Percentiles rank a stretch among this genome's conserved stretches.
These are phyloP conservation scores for Rhinocladiella similis DNA, from an alignment of 2,329 filamentous ascomycete species.

Conservation along the genomic window DNA sequence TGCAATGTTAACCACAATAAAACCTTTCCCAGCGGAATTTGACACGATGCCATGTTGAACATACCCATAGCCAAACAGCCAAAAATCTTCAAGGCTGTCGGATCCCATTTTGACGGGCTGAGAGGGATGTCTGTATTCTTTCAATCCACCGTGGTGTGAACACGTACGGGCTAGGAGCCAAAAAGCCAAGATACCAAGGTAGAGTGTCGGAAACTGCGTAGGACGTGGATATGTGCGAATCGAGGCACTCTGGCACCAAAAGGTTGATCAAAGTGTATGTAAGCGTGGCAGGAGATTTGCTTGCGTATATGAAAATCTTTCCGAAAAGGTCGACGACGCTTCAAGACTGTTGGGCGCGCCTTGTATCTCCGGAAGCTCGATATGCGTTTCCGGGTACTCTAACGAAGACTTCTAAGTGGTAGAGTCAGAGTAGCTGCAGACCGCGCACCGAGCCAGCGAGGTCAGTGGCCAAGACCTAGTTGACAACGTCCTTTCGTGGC, in stretches of 20 bases:
- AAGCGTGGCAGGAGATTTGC: not conserved
- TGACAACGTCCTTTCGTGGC: not conserved
- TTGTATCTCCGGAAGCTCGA: not conserved
- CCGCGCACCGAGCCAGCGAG: not conserved
- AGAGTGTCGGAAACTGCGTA: too few species aligned
- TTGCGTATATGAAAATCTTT: not conserved
- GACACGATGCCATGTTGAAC: not conserved
- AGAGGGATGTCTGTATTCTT: not conserved
- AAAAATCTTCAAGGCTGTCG: constrained; percentile 65
- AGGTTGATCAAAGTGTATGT: not conserved
- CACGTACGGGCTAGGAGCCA: too few species aligned
- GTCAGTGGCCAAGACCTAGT: not conserved
- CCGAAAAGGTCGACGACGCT: not conserved
- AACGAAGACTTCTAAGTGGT: constrained; percentile 5
- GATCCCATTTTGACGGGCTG: constrained; percentile 6
- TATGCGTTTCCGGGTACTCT: constrained; percentile 2
- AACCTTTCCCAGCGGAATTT: too few species aligned
- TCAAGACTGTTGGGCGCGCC: not conserved
- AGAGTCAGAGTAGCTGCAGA: not conserved
- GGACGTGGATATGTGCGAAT: not conserved
- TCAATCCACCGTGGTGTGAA: too few species aligned
- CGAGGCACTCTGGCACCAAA: not conserved
- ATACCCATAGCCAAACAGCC: constrained; percentile 97
- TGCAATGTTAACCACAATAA: not conserved
- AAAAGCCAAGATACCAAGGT: too few species aligned